Conservation (phyloP, 495 filamentous ascomycete genomes). For the Penicillium cataractarum region DNA sequence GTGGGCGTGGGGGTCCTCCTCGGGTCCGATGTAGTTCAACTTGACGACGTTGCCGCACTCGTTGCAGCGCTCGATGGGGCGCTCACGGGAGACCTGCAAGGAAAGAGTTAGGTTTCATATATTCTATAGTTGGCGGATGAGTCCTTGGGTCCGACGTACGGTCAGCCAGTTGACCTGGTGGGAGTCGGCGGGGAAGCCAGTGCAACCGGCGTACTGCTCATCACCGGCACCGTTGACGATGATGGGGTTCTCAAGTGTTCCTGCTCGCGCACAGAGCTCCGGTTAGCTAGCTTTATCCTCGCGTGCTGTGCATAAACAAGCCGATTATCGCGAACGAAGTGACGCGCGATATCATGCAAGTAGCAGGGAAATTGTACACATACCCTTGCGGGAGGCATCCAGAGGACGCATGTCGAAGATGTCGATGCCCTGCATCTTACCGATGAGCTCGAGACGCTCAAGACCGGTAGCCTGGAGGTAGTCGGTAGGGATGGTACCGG, state of each 20-base stretch:
- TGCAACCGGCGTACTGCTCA: constrained; percentile 97
- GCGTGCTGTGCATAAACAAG: background rate
- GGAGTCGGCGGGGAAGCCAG: constrained; percentile 88
- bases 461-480: constrained; percentile 93
- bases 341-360: background rate
- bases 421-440: constrained; percentile 98
- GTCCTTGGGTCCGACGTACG: constrained; percentile 53
- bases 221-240: constrained; percentile 86
- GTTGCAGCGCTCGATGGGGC: constrained; percentile 88
- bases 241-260: constrained; percentile 89
- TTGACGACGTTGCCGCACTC: constrained; percentile 96
- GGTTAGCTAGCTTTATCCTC: background rate
- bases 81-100: constrained; percentile 77
- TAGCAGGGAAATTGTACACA: constrained; percentile 22
- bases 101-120: constrained; percentile 2
- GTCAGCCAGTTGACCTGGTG: constrained; percentile 89
- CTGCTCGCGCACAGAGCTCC: constrained; percentile 44
- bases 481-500: constrained; percentile 89
- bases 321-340: background rate
- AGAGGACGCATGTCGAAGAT: constrained; percentile 98
- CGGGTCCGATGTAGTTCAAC: constrained; percentile 91
- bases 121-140: background rate
- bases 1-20: constrained; percentile 64
- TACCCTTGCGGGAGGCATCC: constrained; percentile 85
- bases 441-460: constrained; percentile 96